Evolutionary conservation across 2,329 filamentous ascomycete species (phyloP), one percentile per base, ranked within the genome.

Genomic region (Alternaria alternata): DNA sequence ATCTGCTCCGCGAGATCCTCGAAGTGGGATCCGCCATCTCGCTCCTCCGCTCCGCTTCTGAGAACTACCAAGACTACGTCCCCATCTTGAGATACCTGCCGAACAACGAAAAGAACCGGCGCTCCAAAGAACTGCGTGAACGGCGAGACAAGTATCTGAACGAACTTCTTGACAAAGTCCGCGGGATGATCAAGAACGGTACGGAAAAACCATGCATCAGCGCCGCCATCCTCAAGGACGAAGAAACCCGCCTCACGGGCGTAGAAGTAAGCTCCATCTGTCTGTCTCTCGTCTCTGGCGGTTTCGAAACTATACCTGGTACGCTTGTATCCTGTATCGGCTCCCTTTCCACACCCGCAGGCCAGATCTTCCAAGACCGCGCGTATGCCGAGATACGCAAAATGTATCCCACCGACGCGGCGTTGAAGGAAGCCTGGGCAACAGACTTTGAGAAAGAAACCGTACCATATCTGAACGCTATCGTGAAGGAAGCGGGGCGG

Each of bases 221-320:
- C 1, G 83, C 83, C 0, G 83, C 83, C 0, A 85, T 86, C 32
- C 73, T 86, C 9, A 86, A 86, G 63, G 84, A 86, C 57, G 72
- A 84, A 63, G 84, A 86, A 63, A 84, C 83, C 1, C 84, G 83
- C 64, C 75, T 86, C 3, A 82, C 78, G 0, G 83, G 82, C 1
- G 83, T 85, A 1, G 84, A 86, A 67, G 83, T 86, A 16, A 82
- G 80, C 2, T 85, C 82, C 0, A 86, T 86, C 41, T 86, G 84
- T 61, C 71, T 86, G 0, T 84, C 82, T 0, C 75, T 86, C 2
- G 83, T 86, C 0, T 84, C 81, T 20, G 84, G 84, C 11, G 84
- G 84, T 0, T 86, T 86, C 49, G 84, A 86, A 65, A 86, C 84
- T 0, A 85, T 86, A 46, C 83, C 84, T 0, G 83, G 83, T 0